Evolutionary conservation across 371 early-diverging fungal species (phyloP), one percentile per base, ranked within the genome.

Genomic region (Mortierella sp.): DNA sequence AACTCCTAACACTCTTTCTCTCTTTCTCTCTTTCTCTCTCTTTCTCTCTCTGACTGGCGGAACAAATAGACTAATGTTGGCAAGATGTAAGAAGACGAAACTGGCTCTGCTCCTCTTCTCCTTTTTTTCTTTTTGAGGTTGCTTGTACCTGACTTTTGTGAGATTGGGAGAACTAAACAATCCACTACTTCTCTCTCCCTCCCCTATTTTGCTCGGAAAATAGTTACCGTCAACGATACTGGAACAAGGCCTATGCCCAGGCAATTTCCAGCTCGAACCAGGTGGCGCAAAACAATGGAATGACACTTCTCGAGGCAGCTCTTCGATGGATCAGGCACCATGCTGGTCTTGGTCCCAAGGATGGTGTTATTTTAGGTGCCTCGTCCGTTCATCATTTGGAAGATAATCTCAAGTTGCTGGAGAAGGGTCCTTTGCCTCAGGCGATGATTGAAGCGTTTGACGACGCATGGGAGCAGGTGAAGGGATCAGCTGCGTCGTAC

Each of bases 241-340:
- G 89, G 88, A 89, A 88, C 62, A 48, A 72, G 1, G 63, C 74
- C 21, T 87, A 82, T 71, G 87, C 89, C 70, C 70, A 82, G 4
- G 88, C 88, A 18, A 60, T 89, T 16, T 75, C 73, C 15, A 58
- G 62, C 26, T 68, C 89, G 50, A 79, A 81, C 45, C 55, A 62
- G n/a, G 81, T 69, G 0, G 73, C 81, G 18, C 70, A 62, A 25
- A 70, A 80, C 9, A 74, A 81, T 48, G 62, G 73, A 18, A 48
- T 89, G n/a, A 80, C 81, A 4, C 50, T 84, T 28, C 69, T 82
- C 23, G 86, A 86, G 53, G 82, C 84, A 21, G 86, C 89, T 0
- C 72, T 88, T 44, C 82, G 90, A 18, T 91, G 92, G 92, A 74
- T 89, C 64, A 72, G 80, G 1, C 85, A 88, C 64, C 92, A 91